phyloP scores from a whole-genome alignment of 257 asterid genomes.

The Leptodermis oblonga region DNA sequence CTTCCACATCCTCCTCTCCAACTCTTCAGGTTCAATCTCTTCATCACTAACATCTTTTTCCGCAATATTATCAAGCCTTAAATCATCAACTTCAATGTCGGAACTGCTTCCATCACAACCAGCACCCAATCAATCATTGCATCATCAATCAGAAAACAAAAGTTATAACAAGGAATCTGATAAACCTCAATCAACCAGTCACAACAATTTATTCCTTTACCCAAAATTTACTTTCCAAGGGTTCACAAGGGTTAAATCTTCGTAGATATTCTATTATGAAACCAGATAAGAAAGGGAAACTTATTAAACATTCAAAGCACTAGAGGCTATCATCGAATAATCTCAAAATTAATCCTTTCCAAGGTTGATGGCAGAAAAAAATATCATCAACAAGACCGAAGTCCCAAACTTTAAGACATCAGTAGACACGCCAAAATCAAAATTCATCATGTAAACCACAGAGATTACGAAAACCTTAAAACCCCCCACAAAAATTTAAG shows the following conservation, averaged over 20 bases:
- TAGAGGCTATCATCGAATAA: neutral
- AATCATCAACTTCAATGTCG: conserved; percentile 55
- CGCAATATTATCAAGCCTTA: conserved; percentile 40
- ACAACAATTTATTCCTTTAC: neutral
- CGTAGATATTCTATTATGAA: neutral
- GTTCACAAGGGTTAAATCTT: neutral
- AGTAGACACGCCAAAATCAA: neutral
- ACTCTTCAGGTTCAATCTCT: conserved; percentile 57
- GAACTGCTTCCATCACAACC: conserved; percentile 40
- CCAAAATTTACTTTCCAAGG: neutral
- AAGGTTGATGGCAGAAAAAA: neutral
- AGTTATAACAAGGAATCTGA: neutral
- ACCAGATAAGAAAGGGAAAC: neutral
- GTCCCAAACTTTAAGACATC: neutral
- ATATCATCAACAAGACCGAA: neutral
- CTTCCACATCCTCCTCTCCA: conserved; percentile 74
- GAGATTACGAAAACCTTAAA: neutral
- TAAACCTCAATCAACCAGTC: neutral
- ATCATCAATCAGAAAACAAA: neutral
- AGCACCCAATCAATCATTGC: neutral
- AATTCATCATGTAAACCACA: neutral
- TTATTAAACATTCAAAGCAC: neutral
- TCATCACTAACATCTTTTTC: conserved; percentile 75
- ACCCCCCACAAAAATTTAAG: conserved; percentile 9
- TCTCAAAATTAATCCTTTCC: neutral